Conservation (phyloP, 2,329 filamentous ascomycete species). For the Curvularia spicifera region DNA sequence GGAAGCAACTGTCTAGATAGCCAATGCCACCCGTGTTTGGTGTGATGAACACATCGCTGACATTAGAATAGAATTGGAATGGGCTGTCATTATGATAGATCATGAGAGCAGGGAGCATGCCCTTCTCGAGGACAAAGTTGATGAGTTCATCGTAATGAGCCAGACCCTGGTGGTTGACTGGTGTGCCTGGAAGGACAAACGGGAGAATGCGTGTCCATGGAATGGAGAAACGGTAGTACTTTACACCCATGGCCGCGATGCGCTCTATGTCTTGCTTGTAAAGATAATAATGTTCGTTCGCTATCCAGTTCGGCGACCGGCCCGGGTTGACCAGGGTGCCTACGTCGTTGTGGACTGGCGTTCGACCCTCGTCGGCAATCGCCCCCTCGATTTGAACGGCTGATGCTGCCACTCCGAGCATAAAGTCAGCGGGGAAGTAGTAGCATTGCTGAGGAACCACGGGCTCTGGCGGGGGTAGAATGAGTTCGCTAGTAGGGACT, state of each 20-base stretch:
- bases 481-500: conserved; percentile 60
- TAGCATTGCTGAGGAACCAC: conserved; percentile 59
- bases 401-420: conserved; percentile 39
- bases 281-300: conserved; percentile 61
- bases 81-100: conserved; percentile 60
- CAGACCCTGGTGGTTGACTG: conserved; percentile 59
- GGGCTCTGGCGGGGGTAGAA: conserved; percentile 62
- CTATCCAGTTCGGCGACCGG: conserved; percentile 30
- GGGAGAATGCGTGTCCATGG: conserved; percentile 62
- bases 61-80: conserved; percentile 51
- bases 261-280: conserved; percentile 65
- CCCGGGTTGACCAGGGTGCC: conserved; percentile 18
- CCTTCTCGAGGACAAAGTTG: conserved; percentile 57
- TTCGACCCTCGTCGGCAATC: conserved; percentile 41
- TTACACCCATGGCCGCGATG: conserved; percentile 59
- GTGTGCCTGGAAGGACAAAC: conserved; percentile 58
- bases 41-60: conserved; percentile 31
- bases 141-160: conserved; percentile 64
- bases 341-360: conserved; percentile 31
- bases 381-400: conserved; percentile 42
- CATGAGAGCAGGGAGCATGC: conserved; percentile 58
- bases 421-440: conserved; percentile 58
- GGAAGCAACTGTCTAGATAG: conserved; percentile 48
- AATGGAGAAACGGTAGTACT: conserved; percentile 61
- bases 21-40: conserved; percentile 40